Percentiles rank a stretch among this genome's conserved stretches.
Evolutionary conservation across 169 alveolate species (phyloP).

Genomic region (Cyclospora cayetanensis): DNA sequence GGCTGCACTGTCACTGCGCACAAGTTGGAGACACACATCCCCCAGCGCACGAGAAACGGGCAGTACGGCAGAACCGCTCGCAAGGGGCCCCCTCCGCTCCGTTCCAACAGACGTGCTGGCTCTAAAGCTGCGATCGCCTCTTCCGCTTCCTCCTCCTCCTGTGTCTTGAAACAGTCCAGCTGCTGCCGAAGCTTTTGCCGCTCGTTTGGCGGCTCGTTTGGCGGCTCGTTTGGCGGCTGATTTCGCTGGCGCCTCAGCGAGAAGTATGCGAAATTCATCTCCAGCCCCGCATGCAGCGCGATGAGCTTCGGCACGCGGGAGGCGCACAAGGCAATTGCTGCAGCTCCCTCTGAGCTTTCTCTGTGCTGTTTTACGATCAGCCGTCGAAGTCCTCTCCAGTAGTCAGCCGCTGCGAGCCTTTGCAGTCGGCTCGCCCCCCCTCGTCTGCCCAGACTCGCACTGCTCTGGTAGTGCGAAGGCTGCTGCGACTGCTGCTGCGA

Average conservation of each 20-base stretch:
- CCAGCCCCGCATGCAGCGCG: background rate
- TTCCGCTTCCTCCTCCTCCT: background rate
- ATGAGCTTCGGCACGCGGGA: slow-evolving; percentile 9
- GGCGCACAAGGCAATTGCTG: background rate
- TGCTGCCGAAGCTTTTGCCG: background rate
- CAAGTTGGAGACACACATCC: background rate
- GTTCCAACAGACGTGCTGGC: background rate
- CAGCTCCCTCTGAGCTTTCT: background rate
- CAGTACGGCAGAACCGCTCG: background rate
- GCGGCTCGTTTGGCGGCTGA: background rate
- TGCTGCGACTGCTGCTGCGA: slow-evolving; percentile 1
- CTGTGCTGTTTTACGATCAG: background rate
- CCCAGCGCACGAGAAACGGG: slow-evolving; percentile 22
- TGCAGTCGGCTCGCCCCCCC: background rate
- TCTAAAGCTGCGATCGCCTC: background rate
- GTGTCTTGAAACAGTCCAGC: background rate
- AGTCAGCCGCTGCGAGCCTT: background rate
- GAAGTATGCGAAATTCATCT: background rate
- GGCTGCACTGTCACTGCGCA: slow-evolving; percentile 48
- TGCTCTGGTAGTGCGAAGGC: background rate
- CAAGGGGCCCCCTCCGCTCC: slow-evolving; percentile 13
- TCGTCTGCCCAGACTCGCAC: background rate
- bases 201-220: background rate
- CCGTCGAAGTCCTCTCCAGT: slow-evolving; percentile 12
- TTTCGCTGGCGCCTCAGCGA: slow-evolving; percentile 9